phyloP scores from a whole-genome alignment of 441 rosid genomes.

The Erodium texanum region DNA sequence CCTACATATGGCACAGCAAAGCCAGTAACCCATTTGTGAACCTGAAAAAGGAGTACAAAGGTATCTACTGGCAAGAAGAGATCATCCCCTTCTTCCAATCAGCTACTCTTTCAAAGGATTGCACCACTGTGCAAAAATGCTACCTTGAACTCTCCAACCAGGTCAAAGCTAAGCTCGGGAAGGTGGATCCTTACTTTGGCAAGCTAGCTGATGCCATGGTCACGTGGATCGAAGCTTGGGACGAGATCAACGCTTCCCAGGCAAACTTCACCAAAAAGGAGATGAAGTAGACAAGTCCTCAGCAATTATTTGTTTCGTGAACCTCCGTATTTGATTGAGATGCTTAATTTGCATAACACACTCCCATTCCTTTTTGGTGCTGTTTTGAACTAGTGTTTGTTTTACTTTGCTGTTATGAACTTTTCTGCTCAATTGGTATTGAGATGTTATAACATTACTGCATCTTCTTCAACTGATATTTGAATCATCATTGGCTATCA shows the following conservation, averaged over 20 bases:
- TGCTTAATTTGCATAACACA: background rate
- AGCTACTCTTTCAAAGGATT: slow-evolving; percentile 58
- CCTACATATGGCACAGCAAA: slow-evolving; percentile 90
- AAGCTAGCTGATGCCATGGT: slow-evolving; percentile 95
- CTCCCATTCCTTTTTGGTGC: background rate
- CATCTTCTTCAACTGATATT: background rate
- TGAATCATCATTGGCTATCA: background rate
- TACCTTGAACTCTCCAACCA: slow-evolving; percentile 71
- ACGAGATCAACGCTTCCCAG: slow-evolving; percentile 57
- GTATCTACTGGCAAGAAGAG: slow-evolving; percentile 86
- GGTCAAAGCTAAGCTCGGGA: slow-evolving; percentile 73
- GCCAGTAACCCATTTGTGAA: slow-evolving; percentile 88
- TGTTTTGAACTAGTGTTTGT: background rate
- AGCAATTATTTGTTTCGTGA: background rate
- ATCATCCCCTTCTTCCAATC: slow-evolving; percentile 91
- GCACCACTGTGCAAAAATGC: slow-evolving; percentile 81
- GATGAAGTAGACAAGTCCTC: background rate
- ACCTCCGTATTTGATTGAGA: background rate
- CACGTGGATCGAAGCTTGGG: slow-evolving; percentile 95
- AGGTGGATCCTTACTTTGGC: slow-evolving; percentile 75
- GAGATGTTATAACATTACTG: background rate
- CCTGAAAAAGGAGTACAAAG: slow-evolving; percentile 7
- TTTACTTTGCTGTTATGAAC: background rate
- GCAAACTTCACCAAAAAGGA: background rate
- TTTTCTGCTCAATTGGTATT: background rate